Evolutionary conservation across 192 early-diverging fungal genomes (phyloP).

Genomic region (Backusella sp.): DNA sequence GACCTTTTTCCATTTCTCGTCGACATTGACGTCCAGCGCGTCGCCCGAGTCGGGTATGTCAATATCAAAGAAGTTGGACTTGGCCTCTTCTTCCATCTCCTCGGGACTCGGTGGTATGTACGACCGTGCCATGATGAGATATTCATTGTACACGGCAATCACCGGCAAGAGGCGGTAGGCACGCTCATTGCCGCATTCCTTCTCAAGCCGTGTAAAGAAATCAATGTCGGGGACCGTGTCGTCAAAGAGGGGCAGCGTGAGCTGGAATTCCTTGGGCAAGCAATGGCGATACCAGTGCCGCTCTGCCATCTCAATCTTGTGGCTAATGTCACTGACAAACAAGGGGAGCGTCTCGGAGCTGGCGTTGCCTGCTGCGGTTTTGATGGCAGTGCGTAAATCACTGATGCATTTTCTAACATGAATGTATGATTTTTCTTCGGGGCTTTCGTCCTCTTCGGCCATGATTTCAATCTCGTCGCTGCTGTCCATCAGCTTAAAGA

Average conservation of each 20-base stretch:
- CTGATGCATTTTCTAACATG: not conserved
- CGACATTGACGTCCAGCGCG: not conserved
- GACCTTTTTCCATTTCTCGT: not conserved
- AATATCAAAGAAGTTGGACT: not conserved
- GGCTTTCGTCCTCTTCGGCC: not conserved
- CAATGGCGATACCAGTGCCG: slow-evolving; percentile 13
- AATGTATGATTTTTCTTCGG: not conserved
- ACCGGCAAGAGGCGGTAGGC: not conserved
- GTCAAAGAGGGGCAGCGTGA: slow-evolving; percentile 11
- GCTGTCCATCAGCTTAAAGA: not conserved
- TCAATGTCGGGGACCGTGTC: slow-evolving; percentile 1
- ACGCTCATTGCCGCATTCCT: not conserved
- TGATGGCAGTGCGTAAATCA: not conserved
- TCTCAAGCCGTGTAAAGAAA: not conserved
- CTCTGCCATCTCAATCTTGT: slow-evolving; percentile 6
- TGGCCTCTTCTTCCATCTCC: not conserved
- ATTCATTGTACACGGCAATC: slow-evolving; percentile 11
- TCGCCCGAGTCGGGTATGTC: not conserved
- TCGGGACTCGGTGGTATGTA: not conserved
- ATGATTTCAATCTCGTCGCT: not conserved
- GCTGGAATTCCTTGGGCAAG: not conserved
- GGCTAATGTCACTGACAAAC: not conserved
- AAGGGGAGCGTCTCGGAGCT: not conserved
- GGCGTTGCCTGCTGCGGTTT: too few species aligned
- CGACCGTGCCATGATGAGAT: not conserved